Evolutionary conservation across 495 filamentous ascomycete species (phyloP), one percentile per base, ranked within the genome.

Genomic region (Usnea hakonensis): DNA sequence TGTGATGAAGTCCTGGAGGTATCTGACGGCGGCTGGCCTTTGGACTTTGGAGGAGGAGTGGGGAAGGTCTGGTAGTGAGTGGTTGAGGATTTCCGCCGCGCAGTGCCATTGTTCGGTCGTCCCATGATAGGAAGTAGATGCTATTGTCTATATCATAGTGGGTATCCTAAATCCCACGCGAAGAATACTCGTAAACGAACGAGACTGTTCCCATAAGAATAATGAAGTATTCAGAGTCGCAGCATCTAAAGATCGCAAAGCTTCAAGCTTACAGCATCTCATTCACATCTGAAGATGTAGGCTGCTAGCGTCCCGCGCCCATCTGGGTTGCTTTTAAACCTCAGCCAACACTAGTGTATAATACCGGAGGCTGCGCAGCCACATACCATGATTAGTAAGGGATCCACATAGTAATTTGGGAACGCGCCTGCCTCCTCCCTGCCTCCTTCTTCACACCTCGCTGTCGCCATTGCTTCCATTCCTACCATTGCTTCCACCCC

Each of bases 41-140:
- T 87, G n/a, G 87, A 87, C 66, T 84, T 87, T 21, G 94, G 94
- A 3, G 94, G 94, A 50, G 86, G 84, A 0, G 90, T 96, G 33
- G 91, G 90, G 70, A 98, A 97, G 54, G 94, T 97, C 68, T 97
- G 91, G 75, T 97, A 98, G 70, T 90, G 88, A 40, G 86, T 81
- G 14, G 86, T 87, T 7, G 88, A 89, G 55, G 88, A 88, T 62
- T 86, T 79, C 59, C 83, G 88, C 54, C 78, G 76, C 14, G 69
- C 55, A 23, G 46, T 53, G 54, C 54, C 62, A 38, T 48, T 32
- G 13, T 52, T 43, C 26, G 60, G 60, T 30, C 54, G 64, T 41
- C 63, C 50, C 64, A 63, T 66, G 8, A 32, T 43, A 35, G 23
- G 43, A 57, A 26, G 14, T 37, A 5, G 32, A 40, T 6, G 28